Evolutionary conservation across 768 basidiomycete species (phyloP).

Genomic region (Russula earlei): DNA sequence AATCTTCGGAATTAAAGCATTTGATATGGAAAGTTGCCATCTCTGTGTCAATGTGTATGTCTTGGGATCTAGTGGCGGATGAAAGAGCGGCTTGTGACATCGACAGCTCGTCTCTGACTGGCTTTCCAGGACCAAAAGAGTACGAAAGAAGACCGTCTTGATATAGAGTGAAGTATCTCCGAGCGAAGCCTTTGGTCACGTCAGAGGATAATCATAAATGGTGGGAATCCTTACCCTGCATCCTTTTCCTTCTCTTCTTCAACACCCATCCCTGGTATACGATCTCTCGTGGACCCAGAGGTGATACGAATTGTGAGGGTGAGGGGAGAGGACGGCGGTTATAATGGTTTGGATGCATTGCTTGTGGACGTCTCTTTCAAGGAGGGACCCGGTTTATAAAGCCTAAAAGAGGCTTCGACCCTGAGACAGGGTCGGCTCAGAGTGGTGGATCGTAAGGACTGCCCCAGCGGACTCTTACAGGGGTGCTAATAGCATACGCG

Average conservation of each 20-base stretch:
- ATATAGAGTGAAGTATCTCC: slow-evolving; percentile 67
- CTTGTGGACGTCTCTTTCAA: neutral
- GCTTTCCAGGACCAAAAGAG: slow-evolving; percentile 61
- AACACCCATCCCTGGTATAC: slow-evolving; percentile 70
- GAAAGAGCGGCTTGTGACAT: slow-evolving; percentile 66
- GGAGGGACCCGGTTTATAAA: neutral
- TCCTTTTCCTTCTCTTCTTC: slow-evolving; percentile 80
- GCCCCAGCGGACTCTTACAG: neutral
- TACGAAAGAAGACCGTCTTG: slow-evolving; percentile 66
- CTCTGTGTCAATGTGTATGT: slow-evolving; percentile 73
- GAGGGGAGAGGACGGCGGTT: neutral
- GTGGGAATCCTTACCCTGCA: slow-evolving; percentile 55
- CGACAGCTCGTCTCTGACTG: slow-evolving; percentile 59
- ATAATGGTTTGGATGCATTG: neutral
- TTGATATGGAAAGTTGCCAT: slow-evolving; percentile 77
- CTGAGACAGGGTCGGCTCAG: no score
- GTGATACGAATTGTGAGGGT: neutral
- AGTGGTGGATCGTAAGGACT: neutral
- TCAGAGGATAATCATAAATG: neutral
- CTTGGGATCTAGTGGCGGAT: slow-evolving; percentile 59
- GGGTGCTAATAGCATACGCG: no score
- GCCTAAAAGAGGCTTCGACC: no score
- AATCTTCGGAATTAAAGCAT: slow-evolving; percentile 63
- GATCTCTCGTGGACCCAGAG: slow-evolving; percentile 21
- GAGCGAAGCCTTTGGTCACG: slow-evolving; percentile 57